Evolutionary conservation across 2,329 filamentous ascomycete genomes (phyloP), one percentile per base, ranked within the genome.

Genomic region (Rhinocladiella mackenziei): DNA sequence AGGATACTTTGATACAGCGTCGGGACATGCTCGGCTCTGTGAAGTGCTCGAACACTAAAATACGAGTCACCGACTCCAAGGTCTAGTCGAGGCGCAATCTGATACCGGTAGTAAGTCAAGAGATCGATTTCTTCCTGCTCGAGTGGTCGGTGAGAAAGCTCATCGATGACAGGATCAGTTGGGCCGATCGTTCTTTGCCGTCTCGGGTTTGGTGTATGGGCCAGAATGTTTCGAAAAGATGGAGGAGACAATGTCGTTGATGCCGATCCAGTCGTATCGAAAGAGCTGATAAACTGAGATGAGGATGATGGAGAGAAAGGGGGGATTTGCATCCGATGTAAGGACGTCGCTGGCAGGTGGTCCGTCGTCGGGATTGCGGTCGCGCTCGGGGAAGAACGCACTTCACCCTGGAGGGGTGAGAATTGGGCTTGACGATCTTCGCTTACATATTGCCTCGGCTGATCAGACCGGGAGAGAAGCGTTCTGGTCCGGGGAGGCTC

Each of bases 21-120:
- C 2, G n/a, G n/a, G n/a, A 9, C n/a, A 6, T 14, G 5, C 3
- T 29, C 22, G 5, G 39, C 29, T n/a, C 22, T n/a, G 13, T 11
- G 25, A 4, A 44, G n/a, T 3, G 9, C 25, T 8, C 25, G 14
- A 8, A 44, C 26, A 14, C 41, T 25, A 18, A 37, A 44, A n/a
- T 17, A 37, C n/a, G n/a, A 15, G 5, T 31, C 26, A 10, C 41
- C 41, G 2, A 44, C 32, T 11, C 41, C 41, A 9, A 44, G 18
- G 13, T 44, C 41, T 5, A 44, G 31, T 15, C n/a, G 32, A 8
- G 30, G 13, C 4, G 41, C 41, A 17, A 35, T 37, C 5, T 44
- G 11, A 19, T 44, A 44, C 4, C 41, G 41, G 13, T 38, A 44
- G 17, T 17, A 44, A 4, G 34, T 44, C 11, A 44, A 32, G 5